Evolutionary conservation across 2,329 filamentous ascomycete species (phyloP).

Genomic region (Hypoxylon sp.): DNA sequence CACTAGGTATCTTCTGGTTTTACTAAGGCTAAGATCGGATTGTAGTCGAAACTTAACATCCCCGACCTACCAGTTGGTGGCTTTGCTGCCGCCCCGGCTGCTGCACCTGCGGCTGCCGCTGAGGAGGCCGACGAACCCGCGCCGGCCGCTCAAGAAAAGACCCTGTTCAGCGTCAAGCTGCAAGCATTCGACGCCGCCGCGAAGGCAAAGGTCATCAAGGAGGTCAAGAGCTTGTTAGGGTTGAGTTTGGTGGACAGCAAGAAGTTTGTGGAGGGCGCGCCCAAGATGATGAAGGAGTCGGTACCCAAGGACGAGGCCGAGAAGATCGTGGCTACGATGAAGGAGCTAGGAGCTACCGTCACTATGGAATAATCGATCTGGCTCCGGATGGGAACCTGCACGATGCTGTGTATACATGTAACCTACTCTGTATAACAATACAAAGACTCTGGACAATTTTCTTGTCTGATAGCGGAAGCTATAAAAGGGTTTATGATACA

Average conservation of each 20-base stretch:
- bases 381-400: constrained; percentile 10
- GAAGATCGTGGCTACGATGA: constrained; percentile 96
- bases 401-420: constrained; percentile 45
- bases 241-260: constrained; percentile 98
- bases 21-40: constrained; percentile 26
- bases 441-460: constrained; percentile 14
- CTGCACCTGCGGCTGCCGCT: constrained; percentile 67
- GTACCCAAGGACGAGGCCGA: constrained; percentile 99
- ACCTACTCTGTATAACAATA: constrained; percentile 46
- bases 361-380: constrained; percentile 77
- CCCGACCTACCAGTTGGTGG: constrained; percentile 95
- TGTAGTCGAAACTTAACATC: constrained; percentile 91
- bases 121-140: constrained; percentile 90
- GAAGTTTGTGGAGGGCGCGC: constrained; percentile 99
- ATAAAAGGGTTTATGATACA: too few relatives aligned
- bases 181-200: constrained; percentile 84
- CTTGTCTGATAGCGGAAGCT: too few relatives aligned
- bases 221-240: constrained; percentile 95
- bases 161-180: constrained; percentile 95
- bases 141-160: constrained; percentile 91
- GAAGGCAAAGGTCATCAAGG: constrained; percentile 99
- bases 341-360: constrained; percentile 89
- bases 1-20: constrained; percentile 1
- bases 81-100: constrained; percentile 76
- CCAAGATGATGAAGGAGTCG: constrained; percentile 98